Conservation (phyloP, 2,329 filamentous ascomycete genomes). For the Clonostachys solani region DNA sequence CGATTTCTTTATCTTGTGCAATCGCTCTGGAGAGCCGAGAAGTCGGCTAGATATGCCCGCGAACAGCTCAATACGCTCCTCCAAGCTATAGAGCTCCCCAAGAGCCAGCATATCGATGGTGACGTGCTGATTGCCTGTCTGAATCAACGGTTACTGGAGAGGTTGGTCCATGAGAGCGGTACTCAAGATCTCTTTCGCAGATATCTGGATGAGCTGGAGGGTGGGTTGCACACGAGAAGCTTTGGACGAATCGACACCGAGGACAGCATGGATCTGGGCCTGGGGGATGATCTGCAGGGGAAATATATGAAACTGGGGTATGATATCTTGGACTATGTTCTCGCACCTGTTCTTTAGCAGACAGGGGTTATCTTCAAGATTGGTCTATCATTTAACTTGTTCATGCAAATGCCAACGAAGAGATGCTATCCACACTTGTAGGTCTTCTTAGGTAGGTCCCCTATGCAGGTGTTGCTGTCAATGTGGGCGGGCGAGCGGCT, state of each 20-base stretch:
- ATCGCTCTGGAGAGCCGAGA: constrained; percentile 3
- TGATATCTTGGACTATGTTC: constrained; percentile 46
- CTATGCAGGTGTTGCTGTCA: too few species aligned
- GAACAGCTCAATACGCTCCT: too few species aligned
- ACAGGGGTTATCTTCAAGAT: too few species aligned
- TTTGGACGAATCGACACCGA: constrained; percentile 9
- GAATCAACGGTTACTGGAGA: constrained; percentile 37
- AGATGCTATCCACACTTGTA: too few species aligned
- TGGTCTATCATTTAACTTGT: too few species aligned
- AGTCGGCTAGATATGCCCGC: too few species aligned
- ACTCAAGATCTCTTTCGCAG: constrained; percentile 16
- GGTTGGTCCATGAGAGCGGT: constrained; percentile 23
- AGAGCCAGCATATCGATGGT: constrained; percentile 62
- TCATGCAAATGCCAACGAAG: too few species aligned
- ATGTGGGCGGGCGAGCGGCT: too few species aligned
- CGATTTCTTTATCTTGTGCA: constrained; percentile 70
- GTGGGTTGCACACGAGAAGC: constrained; percentile 31
- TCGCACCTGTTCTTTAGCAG: constrained; percentile 42
- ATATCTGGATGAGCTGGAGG: constrained; percentile 45
- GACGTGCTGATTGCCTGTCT: constrained; percentile 57
- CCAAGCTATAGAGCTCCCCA: constrained; percentile 15
- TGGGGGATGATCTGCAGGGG: constrained; percentile 1
- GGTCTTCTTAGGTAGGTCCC: too few species aligned
- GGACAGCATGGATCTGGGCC: too few species aligned
- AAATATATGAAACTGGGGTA: constrained; percentile 47